Evolutionary conservation across 805 yeast species (phyloP), one percentile per base, ranked within the genome.

Genomic region (Starmerella riodocensis): DNA sequence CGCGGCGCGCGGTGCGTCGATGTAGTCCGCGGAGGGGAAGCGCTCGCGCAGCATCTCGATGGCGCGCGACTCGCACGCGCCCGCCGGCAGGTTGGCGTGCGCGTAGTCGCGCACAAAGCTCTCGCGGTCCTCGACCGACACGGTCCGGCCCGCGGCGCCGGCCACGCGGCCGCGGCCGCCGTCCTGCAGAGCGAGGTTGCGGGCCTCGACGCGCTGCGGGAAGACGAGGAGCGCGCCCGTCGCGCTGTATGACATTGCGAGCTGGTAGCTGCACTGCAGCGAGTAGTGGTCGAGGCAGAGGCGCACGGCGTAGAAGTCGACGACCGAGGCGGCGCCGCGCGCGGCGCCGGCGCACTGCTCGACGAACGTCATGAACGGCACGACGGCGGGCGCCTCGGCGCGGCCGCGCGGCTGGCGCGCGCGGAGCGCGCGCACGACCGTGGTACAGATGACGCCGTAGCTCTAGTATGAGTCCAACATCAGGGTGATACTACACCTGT

Each of bases 41-140:
- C 22, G 9, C 9, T 13, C 14, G 9, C 47, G 37, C 21, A 47
- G 20, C n/a, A 31, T 11, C 34, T 42, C 46, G 4, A 47, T 36
- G 2, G 51, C 49, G 1, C 49, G 29, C 17, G 49, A 31, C 32
- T 45, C 45, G n/a, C 34, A 21, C n/a, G 37, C 36, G 4, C 29
- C 40, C 8, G 28, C 19, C 3, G 47, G 40, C 16, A 50, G 25
- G 29, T 49, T 50, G 12, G 36, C 43, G 12, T 40, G 31, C 6
- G 52, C 54, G 24, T 50, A 52, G 34, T 50, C 49, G 23, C 21
- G 30, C 18, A 31, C 8, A 31, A 44, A 16, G 33, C 32, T 42
- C 41, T 23, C 8, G 16, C 18, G 20, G 18, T 32, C 27, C 34
- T 23, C 7, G n/a, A n/a, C n/a, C n/a, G n/a, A n/a, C n/a, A n/a